phyloP scores from a whole-genome alignment of 73 alveolate species.

The Loxodes magnus region DNA sequence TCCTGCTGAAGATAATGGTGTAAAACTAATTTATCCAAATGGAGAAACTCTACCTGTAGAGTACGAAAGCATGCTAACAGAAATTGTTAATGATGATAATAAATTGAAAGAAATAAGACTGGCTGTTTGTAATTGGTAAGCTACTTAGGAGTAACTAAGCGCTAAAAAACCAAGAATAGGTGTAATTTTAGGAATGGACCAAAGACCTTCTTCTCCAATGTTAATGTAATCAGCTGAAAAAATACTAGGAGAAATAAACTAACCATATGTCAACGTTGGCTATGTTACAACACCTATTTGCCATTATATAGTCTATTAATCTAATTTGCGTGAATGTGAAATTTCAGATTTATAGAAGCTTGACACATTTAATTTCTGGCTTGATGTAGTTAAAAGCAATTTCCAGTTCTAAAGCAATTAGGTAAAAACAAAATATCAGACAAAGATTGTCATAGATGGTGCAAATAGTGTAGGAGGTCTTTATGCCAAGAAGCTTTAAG shows the following conservation, averaged over 20 bases:
- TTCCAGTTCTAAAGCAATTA: no score
- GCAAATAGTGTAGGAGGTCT: constrained; percentile 83
- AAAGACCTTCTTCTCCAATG: constrained; percentile 42
- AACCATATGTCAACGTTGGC: no score
- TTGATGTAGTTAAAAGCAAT: no score
- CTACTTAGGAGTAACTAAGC: no score
- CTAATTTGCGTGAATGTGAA: no score
- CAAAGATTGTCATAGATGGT: constrained; percentile 47
- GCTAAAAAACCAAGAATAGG: no score
- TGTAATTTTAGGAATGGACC: no score
- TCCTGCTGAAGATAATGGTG: constrained; percentile 68
- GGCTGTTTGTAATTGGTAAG: no score
- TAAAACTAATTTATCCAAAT: constrained; percentile 54
- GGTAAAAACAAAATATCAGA: constrained; percentile 22
- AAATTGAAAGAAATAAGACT: no score
- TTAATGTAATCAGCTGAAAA: constrained; percentile 17
- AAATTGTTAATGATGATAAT: constrained; percentile 47
- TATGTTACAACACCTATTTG: constrained; percentile 62
- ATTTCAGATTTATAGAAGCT: no score
- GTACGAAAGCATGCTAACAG: constrained; percentile 62
- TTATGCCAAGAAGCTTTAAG: constrained; percentile 26
- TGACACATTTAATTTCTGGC: no score
- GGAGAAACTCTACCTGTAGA: constrained; percentile 70
- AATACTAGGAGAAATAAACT: no score
- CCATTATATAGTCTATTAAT: constrained; percentile 21